Evolutionary conservation across 257 asterid genomes (phyloP), one percentile per base, ranked within the genome.

Genomic region (Gentiana macrophylla): DNA sequence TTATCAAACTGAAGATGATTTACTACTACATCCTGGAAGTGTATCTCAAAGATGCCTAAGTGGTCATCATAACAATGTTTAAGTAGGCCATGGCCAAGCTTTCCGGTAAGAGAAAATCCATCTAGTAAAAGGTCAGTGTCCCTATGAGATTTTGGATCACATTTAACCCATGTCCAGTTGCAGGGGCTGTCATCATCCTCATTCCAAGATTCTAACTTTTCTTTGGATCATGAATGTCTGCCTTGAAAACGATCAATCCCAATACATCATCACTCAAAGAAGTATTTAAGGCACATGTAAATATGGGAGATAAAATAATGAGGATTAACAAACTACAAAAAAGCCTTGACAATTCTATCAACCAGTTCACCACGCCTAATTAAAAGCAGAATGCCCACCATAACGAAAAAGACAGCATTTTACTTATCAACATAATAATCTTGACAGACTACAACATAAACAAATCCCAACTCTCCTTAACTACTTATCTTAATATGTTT

Each of bases 181-280:
- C 97, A 92, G 10, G 99, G 89, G 80, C 77, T 88, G 24, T 80
- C 79, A 43, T 80, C 97, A 49, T 92, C 97, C 72, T 88, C 99
- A 56, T 78, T 85, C 99, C 99, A 92, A 32, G 97, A 85, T 36
- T 37, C 56, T 44, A 92, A 60, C 64, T 83, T 88, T 34, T 85
- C 83, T 72, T 72, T 49, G 95, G 94, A 77, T 88, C 99, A 67
- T 66, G 70, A 64, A 85, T 63, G 65, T 88, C 97, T 32, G 94
- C 86, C 68, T 81, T 92, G 79, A 92, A 92, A 57, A 85, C 94
- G 60, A 88, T 84, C 67, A 92, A 64, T 24, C 99, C 99, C 68
- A 92, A 70, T 67, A 88, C 94, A 72, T 92, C 99, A 60, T 88
- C 99, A 60, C 85, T 83, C 57, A 92, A 52, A 37, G 94, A 83